Evolutionary conservation across 805 yeast species (phyloP).

Genomic region (Wickerhamiella lipophila): DNA sequence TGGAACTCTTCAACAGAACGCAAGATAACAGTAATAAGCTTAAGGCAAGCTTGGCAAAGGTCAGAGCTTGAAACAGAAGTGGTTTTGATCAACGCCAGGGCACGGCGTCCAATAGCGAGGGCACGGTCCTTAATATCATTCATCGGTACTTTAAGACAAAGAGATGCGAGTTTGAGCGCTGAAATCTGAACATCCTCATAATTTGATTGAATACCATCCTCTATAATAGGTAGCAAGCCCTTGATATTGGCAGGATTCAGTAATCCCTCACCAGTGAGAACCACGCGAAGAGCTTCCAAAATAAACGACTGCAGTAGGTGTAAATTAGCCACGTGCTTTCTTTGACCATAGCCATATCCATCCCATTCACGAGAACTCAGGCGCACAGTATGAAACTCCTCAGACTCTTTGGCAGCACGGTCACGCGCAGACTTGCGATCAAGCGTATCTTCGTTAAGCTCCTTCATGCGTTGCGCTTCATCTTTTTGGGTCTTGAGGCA

Average conservation of each 20-base stretch:
- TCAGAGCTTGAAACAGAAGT: slow-evolving; percentile 69
- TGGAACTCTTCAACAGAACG: slow-evolving; percentile 54
- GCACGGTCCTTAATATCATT: slow-evolving; percentile 31
- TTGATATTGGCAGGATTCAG: slow-evolving; percentile 46
- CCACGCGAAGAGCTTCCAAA: slow-evolving; percentile 60
- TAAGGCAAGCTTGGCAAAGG: slow-evolving; percentile 65
- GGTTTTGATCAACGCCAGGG: slow-evolving; percentile 48
- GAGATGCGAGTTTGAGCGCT: slow-evolving; percentile 48
- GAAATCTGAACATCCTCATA: slow-evolving; percentile 69
- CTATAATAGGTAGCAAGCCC: slow-evolving; percentile 65
- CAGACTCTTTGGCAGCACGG: slow-evolving; percentile 30
- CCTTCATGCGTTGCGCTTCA: slow-evolving; percentile 16
- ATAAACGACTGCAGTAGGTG: slow-evolving; percentile 62
- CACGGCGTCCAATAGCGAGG: slow-evolving; percentile 22
- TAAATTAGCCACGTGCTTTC: slow-evolving; percentile 44
- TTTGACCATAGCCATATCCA: slow-evolving; percentile 31
- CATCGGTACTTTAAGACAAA: slow-evolving; percentile 51
- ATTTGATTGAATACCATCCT: slow-evolving; percentile 45
- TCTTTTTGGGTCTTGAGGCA: slow-evolving; percentile 1
- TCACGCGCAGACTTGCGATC: not conserved
- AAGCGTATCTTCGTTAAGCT: not conserved
- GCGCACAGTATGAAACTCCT: slow-evolving; percentile 63
- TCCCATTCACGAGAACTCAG: slow-evolving; percentile 43
- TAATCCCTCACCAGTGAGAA: slow-evolving; percentile 47
- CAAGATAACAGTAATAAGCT: slow-evolving; percentile 45